Conservation (phyloP, 1,284 basidiomycete species). For the Malassezia cuniculi region DNA sequence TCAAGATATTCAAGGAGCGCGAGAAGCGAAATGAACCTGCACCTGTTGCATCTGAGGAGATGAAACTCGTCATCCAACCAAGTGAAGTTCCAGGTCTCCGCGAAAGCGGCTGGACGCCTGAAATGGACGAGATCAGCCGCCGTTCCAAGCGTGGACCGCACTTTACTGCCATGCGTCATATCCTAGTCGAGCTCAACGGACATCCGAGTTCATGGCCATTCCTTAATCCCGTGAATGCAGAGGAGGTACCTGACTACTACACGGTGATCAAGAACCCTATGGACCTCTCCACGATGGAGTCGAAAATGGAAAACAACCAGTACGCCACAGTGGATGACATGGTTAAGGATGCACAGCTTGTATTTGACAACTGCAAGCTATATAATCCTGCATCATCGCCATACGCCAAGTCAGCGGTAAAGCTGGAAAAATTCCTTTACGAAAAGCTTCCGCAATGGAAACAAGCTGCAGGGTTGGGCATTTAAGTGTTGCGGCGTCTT, state of each 20-base stretch:
- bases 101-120: constrained; percentile 85
- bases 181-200: constrained; percentile 67
- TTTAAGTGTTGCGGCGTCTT: not conserved
- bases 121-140: constrained; percentile 62
- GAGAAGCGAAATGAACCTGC: constrained; percentile 17
- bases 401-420: constrained; percentile 73
- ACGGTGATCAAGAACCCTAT: constrained; percentile 81
- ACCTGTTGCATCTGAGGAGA: constrained; percentile 15
- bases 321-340: constrained; percentile 69
- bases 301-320: constrained; percentile 66
- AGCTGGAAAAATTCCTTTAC: constrained; percentile 54
- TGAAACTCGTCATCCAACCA: constrained; percentile 27
- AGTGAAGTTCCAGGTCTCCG: constrained; percentile 32
- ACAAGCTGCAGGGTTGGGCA: constrained; percentile 7
- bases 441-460: constrained; percentile 23
- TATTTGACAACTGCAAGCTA: constrained; percentile 78
- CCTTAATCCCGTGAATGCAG: constrained; percentile 62
- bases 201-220: constrained; percentile 83
- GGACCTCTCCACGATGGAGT: constrained; percentile 87
- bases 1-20: constrained; percentile 63
- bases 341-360: constrained; percentile 57
- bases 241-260: constrained; percentile 82
- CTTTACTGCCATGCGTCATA: constrained; percentile 61
- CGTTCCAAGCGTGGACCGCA: constrained; percentile 53
- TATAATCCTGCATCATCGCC: constrained; percentile 79